These are phyloP conservation scores for Chalciporus sphaerocephalus DNA, from an alignment of 768 basidiomycete species.

Conservation along the genomic window DNA sequence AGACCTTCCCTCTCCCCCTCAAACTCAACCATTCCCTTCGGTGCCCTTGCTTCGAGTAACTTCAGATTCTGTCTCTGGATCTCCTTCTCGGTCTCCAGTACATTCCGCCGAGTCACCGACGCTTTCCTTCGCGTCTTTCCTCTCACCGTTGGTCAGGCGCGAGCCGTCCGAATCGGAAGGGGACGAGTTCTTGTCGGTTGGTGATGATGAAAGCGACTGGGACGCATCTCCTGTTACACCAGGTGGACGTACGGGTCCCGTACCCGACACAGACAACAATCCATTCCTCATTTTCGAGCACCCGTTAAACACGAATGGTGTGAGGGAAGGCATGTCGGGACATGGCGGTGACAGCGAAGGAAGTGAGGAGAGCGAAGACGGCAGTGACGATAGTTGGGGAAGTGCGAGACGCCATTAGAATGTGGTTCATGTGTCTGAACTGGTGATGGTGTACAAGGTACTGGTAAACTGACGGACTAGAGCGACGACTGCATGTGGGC, in stretches of 20 bases:
- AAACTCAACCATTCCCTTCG: not conserved
- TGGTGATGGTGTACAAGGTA: not conserved
- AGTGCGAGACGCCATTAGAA: slow-evolving; percentile 18
- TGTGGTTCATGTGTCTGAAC: not conserved
- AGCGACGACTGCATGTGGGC: not conserved
- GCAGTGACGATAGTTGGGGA: slow-evolving; percentile 25
- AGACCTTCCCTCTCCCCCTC: not conserved
- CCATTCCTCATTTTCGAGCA: slow-evolving; percentile 26
- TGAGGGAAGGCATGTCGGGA: not conserved
- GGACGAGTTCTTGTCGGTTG: slow-evolving; percentile 26
- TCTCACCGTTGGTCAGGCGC: slow-evolving; percentile 21
- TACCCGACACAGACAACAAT: slow-evolving; percentile 11
- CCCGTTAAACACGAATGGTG: not conserved
- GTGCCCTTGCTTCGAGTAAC: slow-evolving; percentile 16
- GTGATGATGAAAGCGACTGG: slow-evolving; percentile 17
- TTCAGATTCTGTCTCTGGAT: not conserved
- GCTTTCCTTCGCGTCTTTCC: slow-evolving; percentile 21
- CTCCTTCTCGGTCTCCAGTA: slow-evolving; percentile 5
- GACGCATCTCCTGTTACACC: not conserved
- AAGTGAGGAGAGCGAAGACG: slow-evolving; percentile 22
- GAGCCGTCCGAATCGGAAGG: slow-evolving; percentile 18
- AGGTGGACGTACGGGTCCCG: not conserved
- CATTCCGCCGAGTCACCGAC: slow-evolving; percentile 14
- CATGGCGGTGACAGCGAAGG: slow-evolving; percentile 13
- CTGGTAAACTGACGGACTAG: not conserved